Base-by-base conservation (phyloP, 495 filamentous ascomycete genomes). In the Penicillium pancosmium region DNA sequence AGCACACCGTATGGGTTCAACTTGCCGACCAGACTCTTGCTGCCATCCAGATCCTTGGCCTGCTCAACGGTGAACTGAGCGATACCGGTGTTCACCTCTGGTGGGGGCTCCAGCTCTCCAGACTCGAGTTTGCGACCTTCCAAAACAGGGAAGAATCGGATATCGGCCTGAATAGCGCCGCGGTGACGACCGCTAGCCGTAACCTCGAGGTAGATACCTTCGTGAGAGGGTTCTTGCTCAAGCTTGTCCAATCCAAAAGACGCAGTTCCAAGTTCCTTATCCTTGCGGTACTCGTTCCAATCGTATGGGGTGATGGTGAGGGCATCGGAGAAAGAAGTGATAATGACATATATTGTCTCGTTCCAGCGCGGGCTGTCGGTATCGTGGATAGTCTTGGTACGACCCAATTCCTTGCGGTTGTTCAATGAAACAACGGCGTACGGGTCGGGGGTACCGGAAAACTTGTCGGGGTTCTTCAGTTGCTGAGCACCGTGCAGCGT, bases 141-240 rank as follows among this genome's bases (percentile, higher is more conserved):
- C 27, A 97, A 74, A 19, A 97, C 90, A 2, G 95, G 93, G 86
- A 97, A 99, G 82, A 96, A 99, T 19, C 90, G 89, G 57, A 98
- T 78, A 68, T 98, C 95, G 47, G 84, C 83, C 60, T 88, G 84
- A 27, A 98, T 60, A 9, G 90, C 78, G 67, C 94, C 94, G 46
- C 92, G 86, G 43, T 88, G 74, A 66, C 94, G 91, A 50, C 92
- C 93, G 63, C 90, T 90, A n/a, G 84, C 81, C 69, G 88, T 84
- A 41, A 99, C 85, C 64, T 96, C 93, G 12, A 98, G 78, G 33
- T 87, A 85, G 54, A 93, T 75, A 66, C 94, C 93, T 67, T 97
- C 92, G 60, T 91, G 86, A 56, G 91, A 90, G 9, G 91, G 73
- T 48, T 89, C 84, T 43, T 78, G 67, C 69, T 94, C 88, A 3